These are phyloP conservation scores for Orobanche coerulescens DNA, from an alignment of 257 asterid species.

Conservation along the genomic window DNA sequence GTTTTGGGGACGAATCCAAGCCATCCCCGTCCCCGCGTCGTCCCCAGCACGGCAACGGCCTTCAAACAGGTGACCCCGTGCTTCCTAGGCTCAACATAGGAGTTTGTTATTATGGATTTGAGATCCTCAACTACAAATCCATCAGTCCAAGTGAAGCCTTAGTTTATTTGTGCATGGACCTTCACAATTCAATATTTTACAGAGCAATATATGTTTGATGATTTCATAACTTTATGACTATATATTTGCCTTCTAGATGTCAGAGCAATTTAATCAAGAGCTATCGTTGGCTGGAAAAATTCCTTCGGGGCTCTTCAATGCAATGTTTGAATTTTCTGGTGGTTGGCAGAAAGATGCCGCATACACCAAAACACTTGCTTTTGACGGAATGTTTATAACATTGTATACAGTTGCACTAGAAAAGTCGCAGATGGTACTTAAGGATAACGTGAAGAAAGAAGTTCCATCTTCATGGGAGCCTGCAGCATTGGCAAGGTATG, in stretches of 20 bases:
- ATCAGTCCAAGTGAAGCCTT: not conserved
- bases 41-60: no score
- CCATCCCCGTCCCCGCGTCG: no score
- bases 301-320: slow-evolving; percentile 92
- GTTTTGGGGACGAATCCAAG: no score
- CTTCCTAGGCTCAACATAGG: no score
- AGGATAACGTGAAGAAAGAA: slow-evolving; percentile 78
- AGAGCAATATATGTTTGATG: not conserved
- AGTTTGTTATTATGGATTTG: no score
- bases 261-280: slow-evolving; percentile 94
- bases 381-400: slow-evolving; percentile 87
- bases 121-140: no score
- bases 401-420: slow-evolving; percentile 85
- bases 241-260: slow-evolving; percentile 54
- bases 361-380: slow-evolving; percentile 71
- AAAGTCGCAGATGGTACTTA: slow-evolving; percentile 81
- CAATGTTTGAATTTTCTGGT: slow-evolving; percentile 92
- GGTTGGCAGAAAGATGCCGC: slow-evolving; percentile 99
- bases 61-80: no score
- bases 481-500: slow-evolving; percentile 85
- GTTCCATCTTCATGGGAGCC: slow-evolving; percentile 98
- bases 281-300: slow-evolving; percentile 80
- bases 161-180: not conserved
- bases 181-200: slow-evolving; percentile 1
- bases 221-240: not conserved